Evolutionary conservation across 176 grass and related monocot species (phyloP), one percentile per base, ranked within the genome.

Genomic region (Canna indica): DNA sequence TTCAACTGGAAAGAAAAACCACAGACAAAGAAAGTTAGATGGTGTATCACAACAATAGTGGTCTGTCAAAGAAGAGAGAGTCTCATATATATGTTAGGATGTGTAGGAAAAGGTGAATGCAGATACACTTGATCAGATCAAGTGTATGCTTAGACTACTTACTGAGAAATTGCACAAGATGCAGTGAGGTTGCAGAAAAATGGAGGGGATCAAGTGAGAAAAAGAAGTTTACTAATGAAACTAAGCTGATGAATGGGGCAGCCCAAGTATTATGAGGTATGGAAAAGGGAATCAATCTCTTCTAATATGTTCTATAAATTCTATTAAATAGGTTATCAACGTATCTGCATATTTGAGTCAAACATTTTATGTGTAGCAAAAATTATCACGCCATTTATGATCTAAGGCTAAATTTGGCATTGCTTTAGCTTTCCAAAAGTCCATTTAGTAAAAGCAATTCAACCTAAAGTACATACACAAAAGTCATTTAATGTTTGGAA

Each of bases 1-100:
- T 83, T 99, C 89, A 74, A 99, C 94, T 99, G 84, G 74, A 87
- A 76, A 63, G 60, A 90, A 81, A 69, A 42, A 83, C 46, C 24
- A 3, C 50, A n/a, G n/a, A n/a, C n/a, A n/a, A n/a, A n/a, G n/a
- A n/a, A n/a, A n/a, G n/a, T n/a, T n/a, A n/a, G n/a, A n/a, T n/a
- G n/a, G 27, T 27, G 7, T 11, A 28, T 28, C n/a, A n/a, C n/a
- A n/a, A n/a, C n/a, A n/a, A n/a, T n/a, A n/a, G n/a, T n/a, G n/a
- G n/a, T n/a, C 27, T 31, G 5, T 67, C 39, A 63, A 33, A 22
- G 60, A 62, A 62, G 60, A 63, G 60, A 16, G 3, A 63, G 20
- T 4, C 60, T 63, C 28, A 8, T 33, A 30, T 10, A 20, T 17
- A 13, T 33, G 14, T 7, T 2, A n/a, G 15, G 17, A 34, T 17